Conservation (phyloP, 306 rosid genomes). For the Vicia sativa region DNA sequence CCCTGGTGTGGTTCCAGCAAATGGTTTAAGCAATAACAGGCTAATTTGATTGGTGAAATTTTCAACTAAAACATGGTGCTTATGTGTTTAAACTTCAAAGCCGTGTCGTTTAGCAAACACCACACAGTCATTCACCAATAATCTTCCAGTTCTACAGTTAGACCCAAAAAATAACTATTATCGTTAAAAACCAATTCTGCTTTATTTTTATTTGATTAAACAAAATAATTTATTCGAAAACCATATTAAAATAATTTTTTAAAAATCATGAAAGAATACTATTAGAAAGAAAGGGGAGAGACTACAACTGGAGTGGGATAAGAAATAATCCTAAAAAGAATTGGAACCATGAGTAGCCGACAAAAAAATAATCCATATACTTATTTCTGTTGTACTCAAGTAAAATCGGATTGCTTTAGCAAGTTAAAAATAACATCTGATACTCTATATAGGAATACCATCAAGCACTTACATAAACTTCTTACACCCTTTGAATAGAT, state of each 20-base stretch:
- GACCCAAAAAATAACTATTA: slow-evolving; percentile 28
- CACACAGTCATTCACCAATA: slow-evolving; percentile 19
- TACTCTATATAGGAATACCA: slow-evolving; percentile 10
- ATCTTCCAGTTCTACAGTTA: slow-evolving; percentile 16
- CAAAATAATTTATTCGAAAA: background rate
- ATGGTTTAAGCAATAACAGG: slow-evolving; percentile 4
- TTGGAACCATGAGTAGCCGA: slow-evolving; percentile 18
- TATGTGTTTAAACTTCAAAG: background rate
- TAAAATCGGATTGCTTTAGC: slow-evolving; percentile 24
- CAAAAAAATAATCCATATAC: slow-evolving; percentile 18
- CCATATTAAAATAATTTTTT: background rate
- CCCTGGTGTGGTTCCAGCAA: slow-evolving; percentile 32
- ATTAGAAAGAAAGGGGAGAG: slow-evolving; percentile 18
- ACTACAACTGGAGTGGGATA: slow-evolving; percentile 10
- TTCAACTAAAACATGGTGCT: slow-evolving; percentile 12
- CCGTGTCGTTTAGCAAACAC: slow-evolving; percentile 23
- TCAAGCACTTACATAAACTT: slow-evolving; percentile 73
- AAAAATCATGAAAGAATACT: background rate
- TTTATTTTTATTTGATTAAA: slow-evolving; percentile 25
- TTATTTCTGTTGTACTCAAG: slow-evolving; percentile 15
- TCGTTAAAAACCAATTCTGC: slow-evolving; percentile 4
- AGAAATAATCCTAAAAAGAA: slow-evolving; percentile 27
- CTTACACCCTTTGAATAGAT: slow-evolving; percentile 66
- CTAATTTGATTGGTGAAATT: slow-evolving; percentile 25
- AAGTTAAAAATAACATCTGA: slow-evolving; percentile 12